These are phyloP conservation scores for Ganoderma sinense DNA, from an alignment of 1,284 basidiomycete genomes.

Conservation along the genomic window DNA sequence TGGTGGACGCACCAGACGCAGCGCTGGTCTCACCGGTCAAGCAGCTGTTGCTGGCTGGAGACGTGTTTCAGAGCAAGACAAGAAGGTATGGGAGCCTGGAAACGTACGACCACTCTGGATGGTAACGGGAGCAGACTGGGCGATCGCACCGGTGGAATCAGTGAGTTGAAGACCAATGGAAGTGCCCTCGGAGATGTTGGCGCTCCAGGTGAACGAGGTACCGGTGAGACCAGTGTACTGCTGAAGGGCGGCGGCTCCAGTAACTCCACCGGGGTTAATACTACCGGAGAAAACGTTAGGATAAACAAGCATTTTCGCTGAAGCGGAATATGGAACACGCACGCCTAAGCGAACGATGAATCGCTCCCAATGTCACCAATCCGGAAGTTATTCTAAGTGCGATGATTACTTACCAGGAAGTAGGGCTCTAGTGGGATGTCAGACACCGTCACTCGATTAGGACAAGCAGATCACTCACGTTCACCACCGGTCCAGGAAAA, in stretches of 20 bases:
- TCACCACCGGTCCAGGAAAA: slow-evolving; percentile 37
- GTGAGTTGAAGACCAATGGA: slow-evolving; percentile 57
- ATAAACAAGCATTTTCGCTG: background rate
- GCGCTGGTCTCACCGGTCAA: slow-evolving; percentile 31
- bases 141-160: slow-evolving; percentile 56
- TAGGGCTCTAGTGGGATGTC: slow-evolving; percentile 30
- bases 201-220: slow-evolving; percentile 38
- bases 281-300: slow-evolving; percentile 14
- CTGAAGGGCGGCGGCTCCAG: slow-evolving; percentile 36
- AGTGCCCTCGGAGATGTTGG: slow-evolving; percentile 42
- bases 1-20: slow-evolving; percentile 24
- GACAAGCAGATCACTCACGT: slow-evolving; percentile 28
- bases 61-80: slow-evolving; percentile 9
- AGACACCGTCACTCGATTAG: background rate
- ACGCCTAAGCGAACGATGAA: slow-evolving; percentile 24
- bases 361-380: background rate
- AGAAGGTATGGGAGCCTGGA: slow-evolving; percentile 6
- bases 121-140: slow-evolving; percentile 59
- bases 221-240: slow-evolving; percentile 33
- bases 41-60: slow-evolving; percentile 44
- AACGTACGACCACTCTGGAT: slow-evolving; percentile 53
- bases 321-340: slow-evolving; percentile 11
- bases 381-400: background rate
- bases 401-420: slow-evolving; percentile 35
- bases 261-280: slow-evolving; percentile 35